A percentile compares a stretch with the other conserved stretches of the same genome.
Evolutionary conservation across 2,329 filamentous ascomycete species (phyloP).

Genomic region (Colletotrichum sp.): DNA sequence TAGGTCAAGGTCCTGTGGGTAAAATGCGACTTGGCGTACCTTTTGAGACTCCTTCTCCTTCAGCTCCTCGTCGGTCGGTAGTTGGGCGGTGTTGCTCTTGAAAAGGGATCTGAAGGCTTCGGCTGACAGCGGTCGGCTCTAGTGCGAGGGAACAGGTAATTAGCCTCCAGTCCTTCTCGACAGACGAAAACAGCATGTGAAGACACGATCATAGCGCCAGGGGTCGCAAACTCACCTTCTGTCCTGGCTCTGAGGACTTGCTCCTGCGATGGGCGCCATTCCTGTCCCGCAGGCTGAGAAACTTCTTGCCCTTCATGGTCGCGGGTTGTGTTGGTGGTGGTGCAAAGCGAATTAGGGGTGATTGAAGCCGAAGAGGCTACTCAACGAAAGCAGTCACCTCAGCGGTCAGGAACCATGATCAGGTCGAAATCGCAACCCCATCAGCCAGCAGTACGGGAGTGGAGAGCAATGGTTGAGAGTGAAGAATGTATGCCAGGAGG

Average conservation of each 20-base stretch:
- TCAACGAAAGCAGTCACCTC: conserved; percentile 5
- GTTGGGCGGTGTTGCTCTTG: conserved; percentile 63
- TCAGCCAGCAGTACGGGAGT: conserved; percentile 17
- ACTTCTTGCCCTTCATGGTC: conserved; percentile 66
- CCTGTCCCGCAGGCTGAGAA: conserved; percentile 75
- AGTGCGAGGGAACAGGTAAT: background rate
- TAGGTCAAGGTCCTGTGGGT: background rate
- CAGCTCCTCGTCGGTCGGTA: conserved; percentile 61
- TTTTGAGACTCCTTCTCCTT: conserved; percentile 50
- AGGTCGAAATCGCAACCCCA: conserved; percentile 15
- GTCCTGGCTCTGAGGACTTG: conserved; percentile 59
- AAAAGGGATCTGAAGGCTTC: conserved; percentile 70
- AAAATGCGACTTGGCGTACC: conserved; percentile 34
- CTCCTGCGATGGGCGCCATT: conserved; percentile 57
- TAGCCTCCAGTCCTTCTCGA: background rate
- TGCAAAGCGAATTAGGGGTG: background rate
- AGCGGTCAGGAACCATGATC: conserved; percentile 13
- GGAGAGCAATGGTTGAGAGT: conserved; percentile 4
- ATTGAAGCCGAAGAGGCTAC: conserved; percentile 3
- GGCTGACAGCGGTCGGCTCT: conserved; percentile 58
- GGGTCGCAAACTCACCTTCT: conserved; percentile 49
- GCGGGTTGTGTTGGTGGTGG: background rate
- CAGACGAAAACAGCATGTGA: background rate
- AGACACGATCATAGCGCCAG: background rate
- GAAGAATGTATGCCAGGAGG: conserved; percentile 16